Base-by-base conservation (phyloP, 345 rosid genomes). In the Lepidium africanum region DNA sequence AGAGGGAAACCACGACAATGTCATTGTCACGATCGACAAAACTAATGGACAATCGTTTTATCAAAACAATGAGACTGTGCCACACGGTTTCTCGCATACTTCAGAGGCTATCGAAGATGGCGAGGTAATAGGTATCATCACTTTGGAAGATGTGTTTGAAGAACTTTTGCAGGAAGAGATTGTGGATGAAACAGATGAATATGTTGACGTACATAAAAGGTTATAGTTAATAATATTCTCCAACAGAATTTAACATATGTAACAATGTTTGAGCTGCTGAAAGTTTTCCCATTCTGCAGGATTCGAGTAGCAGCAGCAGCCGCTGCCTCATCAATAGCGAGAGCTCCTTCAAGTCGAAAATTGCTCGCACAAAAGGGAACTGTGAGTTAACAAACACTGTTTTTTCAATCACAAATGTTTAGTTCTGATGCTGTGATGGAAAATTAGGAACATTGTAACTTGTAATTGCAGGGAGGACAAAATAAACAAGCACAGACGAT, bases 101-200 rank as follows among this genome's bases (percentile, higher is more conserved):
- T 75, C 89, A 9, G 98, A 87, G 48, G 96, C 87, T 76, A 87
- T 87, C 25, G 98, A 91, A 63, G 97, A 91, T 52, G 97, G 97
- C 1, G 97, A 93, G 75, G 96, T 90, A 10, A 83, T 90, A 59
- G 98, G 98, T 69, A 90, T 93, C 73, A 94, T 94, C 77, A 94
- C 97, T 66, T 83, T 94, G 27, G 97, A 94, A 83, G 99, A 91
- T 79, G 97, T 94, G 21, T 94, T 94, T 61, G 97, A 94, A 84
- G 97, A 94, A 76, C 92, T 94, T 59, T 71, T 94, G 69, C 88
- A 94, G 83, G 99, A 94, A 78, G 97, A 94, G 85, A 94, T 94
- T 72, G 96, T 94, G 52, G 98, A 93, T 76, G 98, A 93, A 80
- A 93, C 97, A 17, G 98, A 90, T 82, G 98, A 90, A 80, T 94